Base-by-base conservation (phyloP, 345 rosid genomes). In the Lepidium aucheri region DNA sequence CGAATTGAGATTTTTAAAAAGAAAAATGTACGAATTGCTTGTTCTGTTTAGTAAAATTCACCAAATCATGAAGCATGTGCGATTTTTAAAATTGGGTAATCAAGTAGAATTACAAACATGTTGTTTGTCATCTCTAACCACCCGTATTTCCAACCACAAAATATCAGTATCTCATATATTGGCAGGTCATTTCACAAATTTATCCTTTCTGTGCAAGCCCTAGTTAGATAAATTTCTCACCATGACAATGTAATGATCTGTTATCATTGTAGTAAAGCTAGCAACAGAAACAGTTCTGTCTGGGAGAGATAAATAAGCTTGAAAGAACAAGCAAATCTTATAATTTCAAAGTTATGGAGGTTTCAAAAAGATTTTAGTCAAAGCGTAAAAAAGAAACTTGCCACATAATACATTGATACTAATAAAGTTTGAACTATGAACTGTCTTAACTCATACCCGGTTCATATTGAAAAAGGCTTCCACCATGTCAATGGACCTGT, bases 201-300 rank as follows among this genome's bases (percentile, higher is more conserved):
- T 26, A 32, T 46, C 30, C 18, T 15, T 44, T 39, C 18, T 52
- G 53, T 46, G 34, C 9, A 16, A 55, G 16, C 50, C 40, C 1
- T 53, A 26, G 13, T 53, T 32, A 68, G 56, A 34, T 16, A 54
- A n/a, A 50, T 24, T 50, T 46, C 89, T 70, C 83, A 95, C 99
- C 94, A 87, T 57, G 70, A 85, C 87, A 76, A 74, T 84, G 67
- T 91, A 95, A 72, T 95, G 96, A 79, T 91, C 99, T 0, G 91
- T 88, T 96, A 95, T 87, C 99, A 91, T 91, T 22, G 99, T 97
- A 76, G 84, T 80, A 39, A 95, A 90, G 75, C 99, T 97, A 70
- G 85, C 82, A 52, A 88, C 94, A 35, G 99, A 91, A 70, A 95
- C 96, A 17, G 79, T 86, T 75, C 97, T 96, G 72, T 91, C 97